Evolutionary conservation across 768 basidiomycete species (phyloP).

Genomic region (Steccherinum ochraceum): DNA sequence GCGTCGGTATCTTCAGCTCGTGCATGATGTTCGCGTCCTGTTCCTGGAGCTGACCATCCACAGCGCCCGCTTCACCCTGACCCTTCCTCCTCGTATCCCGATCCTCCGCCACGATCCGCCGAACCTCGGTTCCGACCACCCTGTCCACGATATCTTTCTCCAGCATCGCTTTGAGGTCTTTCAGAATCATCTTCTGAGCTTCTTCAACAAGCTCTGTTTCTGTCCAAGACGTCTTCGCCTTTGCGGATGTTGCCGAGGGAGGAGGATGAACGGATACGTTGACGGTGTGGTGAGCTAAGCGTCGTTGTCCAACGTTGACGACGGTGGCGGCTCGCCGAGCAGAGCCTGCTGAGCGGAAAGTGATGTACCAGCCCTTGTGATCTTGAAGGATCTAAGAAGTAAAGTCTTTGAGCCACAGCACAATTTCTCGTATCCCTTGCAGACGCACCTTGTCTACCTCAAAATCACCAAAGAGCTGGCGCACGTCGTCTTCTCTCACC

Average conservation of each 20-base stretch:
- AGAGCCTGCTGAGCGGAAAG: conserved; percentile 56
- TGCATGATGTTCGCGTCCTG: conserved; percentile 38
- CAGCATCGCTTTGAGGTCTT: conserved; percentile 47
- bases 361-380: conserved; percentile 71
- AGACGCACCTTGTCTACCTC: conserved; percentile 62
- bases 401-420: conserved; percentile 6
- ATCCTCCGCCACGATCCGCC: conserved; percentile 46
- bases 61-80: conserved; percentile 29
- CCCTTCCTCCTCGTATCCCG: conserved; percentile 31
- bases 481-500: conserved; percentile 64
- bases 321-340: conserved; percentile 68
- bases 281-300: conserved; percentile 54
- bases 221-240: conserved; percentile 33
- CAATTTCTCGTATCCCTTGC: not conserved
- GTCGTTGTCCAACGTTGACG: conserved; percentile 43
- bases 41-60: conserved; percentile 33
- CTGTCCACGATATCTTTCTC: conserved; percentile 64
- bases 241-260: conserved; percentile 9
- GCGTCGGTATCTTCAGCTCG: conserved; percentile 20
- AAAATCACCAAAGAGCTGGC: conserved; percentile 62
- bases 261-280: conserved; percentile 44
- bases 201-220: conserved; percentile 46
- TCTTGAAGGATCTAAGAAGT: conserved; percentile 59
- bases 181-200: conserved; percentile 50
- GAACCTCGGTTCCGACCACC: conserved; percentile 48